These are phyloP conservation scores for Canavalia gladiata DNA, from an alignment of 306 rosid genomes.

Conservation along the genomic window DNA sequence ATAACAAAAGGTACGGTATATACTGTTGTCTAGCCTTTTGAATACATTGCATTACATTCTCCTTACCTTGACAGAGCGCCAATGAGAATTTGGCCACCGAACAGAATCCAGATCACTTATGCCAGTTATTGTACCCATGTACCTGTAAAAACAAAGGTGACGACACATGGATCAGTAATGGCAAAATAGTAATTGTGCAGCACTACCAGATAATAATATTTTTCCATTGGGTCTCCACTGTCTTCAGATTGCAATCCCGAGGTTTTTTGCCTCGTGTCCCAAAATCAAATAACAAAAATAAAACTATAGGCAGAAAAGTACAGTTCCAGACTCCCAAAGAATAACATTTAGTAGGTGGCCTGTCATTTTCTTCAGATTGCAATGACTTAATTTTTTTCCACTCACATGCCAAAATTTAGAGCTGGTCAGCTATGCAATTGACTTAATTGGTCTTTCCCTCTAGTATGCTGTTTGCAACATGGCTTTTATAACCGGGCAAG, in stretches of 20 bases:
- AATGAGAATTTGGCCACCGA: constrained; percentile 91
- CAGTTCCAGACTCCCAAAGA: constrained; percentile 32
- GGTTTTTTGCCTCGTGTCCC: neutral
- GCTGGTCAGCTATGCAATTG: constrained; percentile 9
- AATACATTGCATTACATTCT: neutral
- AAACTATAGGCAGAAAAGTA: neutral
- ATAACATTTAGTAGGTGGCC: neutral
- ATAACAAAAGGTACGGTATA: constrained; percentile 4
- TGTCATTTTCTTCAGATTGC: constrained; percentile 8
- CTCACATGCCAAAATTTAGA: neutral
- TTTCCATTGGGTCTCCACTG: constrained; percentile 4
- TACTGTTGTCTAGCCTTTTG: neutral
- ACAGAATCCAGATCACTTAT: constrained; percentile 85
- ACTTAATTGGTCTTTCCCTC: constrained; percentile 10
- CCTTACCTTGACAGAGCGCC: constrained; percentile 93
- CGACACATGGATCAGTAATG: constrained; percentile 26
- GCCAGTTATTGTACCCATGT: constrained; percentile 98
- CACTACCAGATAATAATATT: constrained; percentile 19
- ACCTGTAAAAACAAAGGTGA: constrained; percentile 58
- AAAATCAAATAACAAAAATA: neutral
- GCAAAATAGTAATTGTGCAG: neutral
- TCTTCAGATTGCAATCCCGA: constrained; percentile 2
- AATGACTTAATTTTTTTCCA: neutral
- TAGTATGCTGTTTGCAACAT: neutral
- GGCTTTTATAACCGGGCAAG: neutral